A percentile compares a stretch with the other conserved stretches of the same genome.
Conservation (phyloP, 495 filamentous ascomycete species). For the Aspergillus bertholletiae region DNA sequence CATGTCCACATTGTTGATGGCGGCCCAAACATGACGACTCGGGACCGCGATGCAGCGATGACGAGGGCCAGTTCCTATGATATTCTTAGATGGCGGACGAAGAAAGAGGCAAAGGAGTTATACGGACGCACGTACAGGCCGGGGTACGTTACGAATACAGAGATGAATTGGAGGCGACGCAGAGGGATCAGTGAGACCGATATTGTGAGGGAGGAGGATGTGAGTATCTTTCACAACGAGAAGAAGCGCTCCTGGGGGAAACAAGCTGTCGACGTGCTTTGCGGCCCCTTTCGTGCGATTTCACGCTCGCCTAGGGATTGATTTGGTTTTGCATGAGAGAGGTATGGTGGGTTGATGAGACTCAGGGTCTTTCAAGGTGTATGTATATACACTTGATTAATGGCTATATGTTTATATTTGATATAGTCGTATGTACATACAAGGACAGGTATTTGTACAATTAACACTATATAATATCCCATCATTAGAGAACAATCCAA, state of each 20-base stretch:
- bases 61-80: conserved; percentile 26
- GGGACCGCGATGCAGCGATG: conserved; percentile 25
- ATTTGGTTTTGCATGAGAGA: too few species aligned
- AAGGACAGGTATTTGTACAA: too few species aligned
- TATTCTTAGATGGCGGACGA: conserved; percentile 22
- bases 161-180: conserved; percentile 27
- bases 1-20: conserved; percentile 18
- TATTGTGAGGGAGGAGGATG: conserved; percentile 6
- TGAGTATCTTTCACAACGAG: conserved; percentile 1
- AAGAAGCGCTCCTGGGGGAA: not conserved
- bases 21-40: conserved; percentile 8
- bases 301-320: too few species aligned
- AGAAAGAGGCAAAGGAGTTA: conserved; percentile 17
- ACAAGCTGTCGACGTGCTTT: not conserved
- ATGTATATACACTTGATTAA: too few species aligned
- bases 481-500: too few species aligned
- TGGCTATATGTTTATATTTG: too few species aligned
- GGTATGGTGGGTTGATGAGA: too few species aligned
- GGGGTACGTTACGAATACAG: conserved; percentile 28
- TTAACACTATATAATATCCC: too few species aligned
- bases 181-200: conserved; percentile 17
- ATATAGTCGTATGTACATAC: too few species aligned
- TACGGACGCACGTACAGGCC: conserved; percentile 18
- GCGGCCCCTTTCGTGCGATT: not conserved
- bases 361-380: too few species aligned